These are phyloP conservation scores for Apostasia shenzhenica DNA, from an alignment of 106 monocot species.

Conservation along the genomic window DNA sequence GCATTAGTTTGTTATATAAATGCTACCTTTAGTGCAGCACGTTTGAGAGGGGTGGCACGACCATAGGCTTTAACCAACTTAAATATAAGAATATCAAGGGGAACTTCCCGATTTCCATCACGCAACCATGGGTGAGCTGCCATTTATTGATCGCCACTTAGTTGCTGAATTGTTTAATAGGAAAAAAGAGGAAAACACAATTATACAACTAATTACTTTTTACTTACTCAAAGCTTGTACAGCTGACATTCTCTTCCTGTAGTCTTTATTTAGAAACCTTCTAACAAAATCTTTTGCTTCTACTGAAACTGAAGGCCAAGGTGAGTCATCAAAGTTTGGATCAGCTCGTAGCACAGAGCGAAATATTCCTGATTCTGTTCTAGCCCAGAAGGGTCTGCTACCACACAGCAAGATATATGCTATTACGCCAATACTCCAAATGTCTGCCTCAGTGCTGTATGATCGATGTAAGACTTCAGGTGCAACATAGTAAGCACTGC, in stretches of 20 bases:
- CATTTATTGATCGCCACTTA: background rate
- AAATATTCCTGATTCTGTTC: constrained; percentile 94
- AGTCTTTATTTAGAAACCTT: constrained; percentile 90
- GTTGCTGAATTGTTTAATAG: background rate
- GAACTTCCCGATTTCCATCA: constrained; percentile 20
- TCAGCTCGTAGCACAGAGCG: constrained; percentile 88
- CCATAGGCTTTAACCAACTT: constrained; percentile 49
- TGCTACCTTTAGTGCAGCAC: constrained; percentile 68
- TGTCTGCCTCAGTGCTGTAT: constrained; percentile 81
- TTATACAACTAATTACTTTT: no score
- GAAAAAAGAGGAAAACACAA: no score
- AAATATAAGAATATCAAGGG: constrained; percentile 37
- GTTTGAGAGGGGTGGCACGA: constrained; percentile 55
- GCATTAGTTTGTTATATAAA: background rate
- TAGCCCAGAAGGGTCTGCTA: constrained; percentile 93
- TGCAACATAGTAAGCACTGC: constrained; percentile 95
- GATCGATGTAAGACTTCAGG: constrained; percentile 93
- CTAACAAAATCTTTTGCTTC: constrained; percentile 91
- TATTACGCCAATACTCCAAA: constrained; percentile 98
- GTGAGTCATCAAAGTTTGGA: constrained; percentile 79
- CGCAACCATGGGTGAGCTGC: constrained; percentile 34
- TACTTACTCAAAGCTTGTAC: constrained; percentile 79
- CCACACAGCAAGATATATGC: constrained; percentile 92
- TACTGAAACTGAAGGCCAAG: constrained; percentile 71
- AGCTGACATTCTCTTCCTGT: constrained; percentile 95